A percentile compares a stretch with the other conserved stretches of the same genome.
These are phyloP conservation scores for Suillus placidus DNA, from an alignment of 768 basidiomycete species.

Conservation along the genomic window DNA sequence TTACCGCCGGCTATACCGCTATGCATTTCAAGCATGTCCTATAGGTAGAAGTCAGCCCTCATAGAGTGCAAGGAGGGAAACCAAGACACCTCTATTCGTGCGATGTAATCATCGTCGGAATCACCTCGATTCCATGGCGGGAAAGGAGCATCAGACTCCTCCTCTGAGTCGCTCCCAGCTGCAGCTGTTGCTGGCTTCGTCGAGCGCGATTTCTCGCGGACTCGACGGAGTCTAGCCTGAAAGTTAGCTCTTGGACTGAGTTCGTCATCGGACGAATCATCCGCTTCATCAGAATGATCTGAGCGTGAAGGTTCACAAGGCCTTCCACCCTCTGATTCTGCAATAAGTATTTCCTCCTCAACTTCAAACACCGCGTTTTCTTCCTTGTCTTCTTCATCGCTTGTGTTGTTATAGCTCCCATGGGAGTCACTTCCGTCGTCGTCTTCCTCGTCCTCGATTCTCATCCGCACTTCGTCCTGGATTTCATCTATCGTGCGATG, in stretches of 20 bases:
- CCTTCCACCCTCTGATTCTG: slow-evolving; percentile 27
- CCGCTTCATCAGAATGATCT: slow-evolving; percentile 23
- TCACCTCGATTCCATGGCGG: slow-evolving; percentile 45
- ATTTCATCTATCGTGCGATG: slow-evolving; percentile 71
- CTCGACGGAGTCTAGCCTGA: slow-evolving; percentile 35
- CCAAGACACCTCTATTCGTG: slow-evolving; percentile 52
- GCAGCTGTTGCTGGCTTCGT: slow-evolving; percentile 9
- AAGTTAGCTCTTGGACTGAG: slow-evolving; percentile 38
- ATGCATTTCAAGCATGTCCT: slow-evolving; percentile 68
- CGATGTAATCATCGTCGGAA: slow-evolving; percentile 59
- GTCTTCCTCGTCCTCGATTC: slow-evolving; percentile 48
- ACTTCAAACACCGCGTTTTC: slow-evolving; percentile 43
- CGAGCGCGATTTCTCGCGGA: slow-evolving; percentile 30
- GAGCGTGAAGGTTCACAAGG: not conserved
- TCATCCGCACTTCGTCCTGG: slow-evolving; percentile 53
- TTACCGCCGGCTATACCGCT: slow-evolving; percentile 46
- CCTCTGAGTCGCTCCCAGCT: slow-evolving; percentile 33
- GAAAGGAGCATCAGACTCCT: slow-evolving; percentile 27
- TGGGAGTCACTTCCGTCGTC: slow-evolving; percentile 26
- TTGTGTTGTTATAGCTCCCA: slow-evolving; percentile 30
- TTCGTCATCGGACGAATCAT: slow-evolving; percentile 39
- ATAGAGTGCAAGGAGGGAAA: not conserved
- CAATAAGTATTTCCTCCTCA: slow-evolving; percentile 52
- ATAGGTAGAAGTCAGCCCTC: slow-evolving; percentile 35
- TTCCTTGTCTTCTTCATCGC: slow-evolving; percentile 33